These are phyloP conservation scores for Jatropha multifida DNA, from an alignment of 441 rosid genomes.

Conservation along the genomic window DNA sequence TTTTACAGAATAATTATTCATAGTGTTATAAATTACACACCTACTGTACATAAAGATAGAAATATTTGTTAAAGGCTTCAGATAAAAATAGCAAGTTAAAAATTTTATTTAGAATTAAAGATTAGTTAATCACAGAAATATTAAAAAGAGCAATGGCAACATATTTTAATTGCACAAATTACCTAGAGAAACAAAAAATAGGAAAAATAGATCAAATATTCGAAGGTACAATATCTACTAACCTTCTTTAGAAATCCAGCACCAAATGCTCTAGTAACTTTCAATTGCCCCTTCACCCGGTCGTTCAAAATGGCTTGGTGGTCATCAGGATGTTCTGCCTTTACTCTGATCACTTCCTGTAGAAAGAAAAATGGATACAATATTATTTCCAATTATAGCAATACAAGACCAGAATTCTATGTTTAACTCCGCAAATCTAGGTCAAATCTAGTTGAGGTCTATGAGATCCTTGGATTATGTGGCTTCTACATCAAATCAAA, in stretches of 20 bases:
- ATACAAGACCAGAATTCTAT: constrained; percentile 1
- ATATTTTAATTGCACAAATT: constrained; percentile 8
- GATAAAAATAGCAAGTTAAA: background rate
- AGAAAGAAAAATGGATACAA: constrained; percentile 20
- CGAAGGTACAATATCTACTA: constrained; percentile 19
- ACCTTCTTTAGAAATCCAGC: constrained; percentile 96
- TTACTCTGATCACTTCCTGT: constrained; percentile 84
- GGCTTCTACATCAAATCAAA: constrained; percentile 10
- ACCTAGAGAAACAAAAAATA: background rate
- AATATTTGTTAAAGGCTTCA: background rate
- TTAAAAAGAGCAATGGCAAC: background rate
- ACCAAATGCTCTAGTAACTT: constrained; percentile 94
- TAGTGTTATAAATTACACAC: background rate
- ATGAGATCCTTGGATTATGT: background rate
- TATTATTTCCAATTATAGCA: constrained; percentile 14
- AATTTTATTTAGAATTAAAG: background rate
- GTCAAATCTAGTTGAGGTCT: constrained; percentile 9
- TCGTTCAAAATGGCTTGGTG: constrained; percentile 73
- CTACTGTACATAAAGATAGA: background rate
- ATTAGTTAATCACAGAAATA: constrained; percentile 1
- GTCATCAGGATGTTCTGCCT: constrained; percentile 86
- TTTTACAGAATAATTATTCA: background rate
- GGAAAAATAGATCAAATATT: constrained; percentile 3
- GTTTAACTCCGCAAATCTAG: background rate
- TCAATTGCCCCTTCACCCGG: constrained; percentile 88